Percentiles rank a stretch among this genome's conserved stretches.
These are phyloP conservation scores for Solanum peruvianum DNA, from an alignment of 257 asterid species.

Conservation along the genomic window DNA sequence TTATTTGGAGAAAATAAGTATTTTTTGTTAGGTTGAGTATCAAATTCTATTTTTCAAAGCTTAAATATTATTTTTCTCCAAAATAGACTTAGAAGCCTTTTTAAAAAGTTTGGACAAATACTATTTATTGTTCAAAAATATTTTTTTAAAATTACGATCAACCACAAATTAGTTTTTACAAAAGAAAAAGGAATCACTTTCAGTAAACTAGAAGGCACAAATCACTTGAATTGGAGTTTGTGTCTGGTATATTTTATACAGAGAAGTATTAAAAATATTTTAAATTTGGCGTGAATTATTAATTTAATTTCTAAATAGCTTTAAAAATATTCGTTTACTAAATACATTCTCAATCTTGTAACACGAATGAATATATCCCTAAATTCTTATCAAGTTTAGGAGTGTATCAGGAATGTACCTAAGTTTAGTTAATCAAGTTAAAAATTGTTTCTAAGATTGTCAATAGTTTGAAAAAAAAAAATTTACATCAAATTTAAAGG, in stretches of 20 bases:
- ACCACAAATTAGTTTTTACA: no score
- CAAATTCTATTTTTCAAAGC: neutral
- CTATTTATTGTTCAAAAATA: neutral
- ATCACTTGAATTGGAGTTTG: neutral
- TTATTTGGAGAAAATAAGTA: neutral
- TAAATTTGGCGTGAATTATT: fast-evolving
- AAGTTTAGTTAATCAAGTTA: no score
- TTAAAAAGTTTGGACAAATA: neutral
- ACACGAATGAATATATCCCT: no score
- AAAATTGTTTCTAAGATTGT: fast-evolving
- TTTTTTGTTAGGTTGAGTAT: neutral
- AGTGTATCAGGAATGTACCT: no score
- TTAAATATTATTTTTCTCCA: fast-evolving
- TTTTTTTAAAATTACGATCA: no score
- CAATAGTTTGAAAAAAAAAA: no score
- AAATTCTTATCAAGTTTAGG: no score
- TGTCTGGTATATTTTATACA: no score
- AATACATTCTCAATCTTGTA: no score
- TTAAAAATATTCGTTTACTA: no score
- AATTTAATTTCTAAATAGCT: fast-evolving
- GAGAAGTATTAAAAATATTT: no score
- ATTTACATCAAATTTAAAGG: no score
- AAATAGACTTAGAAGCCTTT: neutral
- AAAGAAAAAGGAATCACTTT: neutral
- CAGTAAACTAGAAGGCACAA: neutral